Evolutionary conservation across 352 stramenopile species (phyloP).

Genomic region (Aphanomyces euteiches): DNA sequence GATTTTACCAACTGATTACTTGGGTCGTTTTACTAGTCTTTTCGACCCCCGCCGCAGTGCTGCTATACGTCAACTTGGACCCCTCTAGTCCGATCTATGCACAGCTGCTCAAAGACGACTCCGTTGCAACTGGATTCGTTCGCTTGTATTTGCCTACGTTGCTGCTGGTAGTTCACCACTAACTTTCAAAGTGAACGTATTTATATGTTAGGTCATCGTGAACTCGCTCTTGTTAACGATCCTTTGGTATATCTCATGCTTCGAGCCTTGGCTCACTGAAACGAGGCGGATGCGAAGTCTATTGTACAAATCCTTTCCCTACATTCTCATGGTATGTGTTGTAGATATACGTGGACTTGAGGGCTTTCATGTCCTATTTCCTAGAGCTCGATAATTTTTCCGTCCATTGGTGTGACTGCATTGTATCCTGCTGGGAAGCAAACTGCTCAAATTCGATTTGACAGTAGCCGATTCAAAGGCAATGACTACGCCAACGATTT

Average conservation of each 20-base stretch:
- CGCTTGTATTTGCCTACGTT: constrained; percentile 68
- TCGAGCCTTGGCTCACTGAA: constrained; percentile 59
- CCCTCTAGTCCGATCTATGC: constrained; percentile 55
- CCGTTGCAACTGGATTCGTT: constrained; percentile 49
- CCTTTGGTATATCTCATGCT: constrained; percentile 64
- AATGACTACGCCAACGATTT: constrained; percentile 68
- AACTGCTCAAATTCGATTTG: not conserved
- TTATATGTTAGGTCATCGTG: constrained; percentile 48
- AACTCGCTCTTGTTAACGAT: constrained; percentile 73
- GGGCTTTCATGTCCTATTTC: not conserved
- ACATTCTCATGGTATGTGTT: constrained; percentile 61
- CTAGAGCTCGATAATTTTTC: constrained; percentile 72
- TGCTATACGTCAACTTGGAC: constrained; percentile 78
- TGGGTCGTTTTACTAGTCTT: constrained; percentile 63
- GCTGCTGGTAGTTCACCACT: constrained; percentile 44
- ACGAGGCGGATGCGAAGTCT: constrained; percentile 62
- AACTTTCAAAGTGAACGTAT: not conserved
- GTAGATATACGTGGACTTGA: not conserved
- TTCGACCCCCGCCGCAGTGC: constrained; percentile 66
- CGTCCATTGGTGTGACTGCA: constrained; percentile 71
- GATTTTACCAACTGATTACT: constrained; percentile 48
- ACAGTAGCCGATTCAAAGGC: not conserved
- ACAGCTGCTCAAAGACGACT: constrained; percentile 45
- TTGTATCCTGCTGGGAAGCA: constrained; percentile 47
- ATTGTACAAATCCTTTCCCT: constrained; percentile 67